These are phyloP conservation scores for Calonectria pteridis DNA, from an alignment of 2,329 filamentous ascomycete species.

Conservation along the genomic window DNA sequence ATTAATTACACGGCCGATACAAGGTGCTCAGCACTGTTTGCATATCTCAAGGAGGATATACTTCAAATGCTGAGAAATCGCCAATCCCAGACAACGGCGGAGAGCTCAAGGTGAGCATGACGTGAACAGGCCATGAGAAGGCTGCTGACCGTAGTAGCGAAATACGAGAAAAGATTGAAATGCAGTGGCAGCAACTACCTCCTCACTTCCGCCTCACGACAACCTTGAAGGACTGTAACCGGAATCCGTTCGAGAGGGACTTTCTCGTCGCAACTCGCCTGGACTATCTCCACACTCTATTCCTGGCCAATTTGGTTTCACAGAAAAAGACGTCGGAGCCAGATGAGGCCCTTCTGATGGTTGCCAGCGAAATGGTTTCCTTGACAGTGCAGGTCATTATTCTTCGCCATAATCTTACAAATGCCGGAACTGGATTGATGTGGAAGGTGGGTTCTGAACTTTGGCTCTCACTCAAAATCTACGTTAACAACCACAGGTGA, in stretches of 20 bases:
- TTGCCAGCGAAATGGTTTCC: slow-evolving; percentile 30
- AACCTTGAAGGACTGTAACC: slow-evolving; percentile 21
- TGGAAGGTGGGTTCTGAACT: slow-evolving; percentile 27
- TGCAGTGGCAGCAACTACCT: slow-evolving; percentile 29
- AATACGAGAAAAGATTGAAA: slow-evolving; percentile 19
- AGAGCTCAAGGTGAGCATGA: not conserved
- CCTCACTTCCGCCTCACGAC: slow-evolving; percentile 16
- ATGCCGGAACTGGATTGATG: slow-evolving; percentile 29
- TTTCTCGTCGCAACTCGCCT: slow-evolving; percentile 28
- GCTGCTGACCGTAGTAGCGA: not conserved
- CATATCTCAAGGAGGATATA: slow-evolving; percentile 32
- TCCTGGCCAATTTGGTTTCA: slow-evolving; percentile 21
- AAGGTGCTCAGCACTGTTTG: slow-evolving; percentile 25
- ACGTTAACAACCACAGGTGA: slow-evolving; percentile 15
- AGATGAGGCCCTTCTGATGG: slow-evolving; percentile 13
- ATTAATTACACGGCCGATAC: slow-evolving; percentile 32
- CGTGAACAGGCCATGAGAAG: not conserved
- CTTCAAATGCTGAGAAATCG: slow-evolving; percentile 20
- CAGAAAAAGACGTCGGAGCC: slow-evolving; percentile 20
- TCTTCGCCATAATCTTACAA: slow-evolving; percentile 26
- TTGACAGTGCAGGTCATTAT: slow-evolving; percentile 31
- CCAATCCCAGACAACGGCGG: not conserved
- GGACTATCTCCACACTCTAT: slow-evolving; percentile 30
- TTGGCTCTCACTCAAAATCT: not conserved
- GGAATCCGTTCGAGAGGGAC: slow-evolving; percentile 21